A percentile compares a stretch with the other conserved stretches of the same genome.
Conservation (phyloP, 2,329 filamentous ascomycete species). For the Onygenales sp. region DNA sequence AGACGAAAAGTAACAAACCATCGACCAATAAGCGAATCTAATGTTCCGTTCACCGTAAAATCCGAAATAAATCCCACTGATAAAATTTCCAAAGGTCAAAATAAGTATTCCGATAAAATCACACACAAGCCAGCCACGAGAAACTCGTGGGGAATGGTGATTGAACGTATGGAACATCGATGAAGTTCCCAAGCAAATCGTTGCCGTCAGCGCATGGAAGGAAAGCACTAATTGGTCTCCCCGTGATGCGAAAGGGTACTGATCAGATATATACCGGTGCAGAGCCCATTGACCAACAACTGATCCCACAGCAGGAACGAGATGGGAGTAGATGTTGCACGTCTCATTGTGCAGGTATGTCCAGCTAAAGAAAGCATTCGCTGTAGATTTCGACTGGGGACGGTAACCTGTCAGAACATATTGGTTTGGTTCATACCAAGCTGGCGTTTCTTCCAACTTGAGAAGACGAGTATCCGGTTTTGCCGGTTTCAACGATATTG, state of each 20-base stretch:
- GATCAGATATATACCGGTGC: background rate
- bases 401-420: slow-evolving; percentile 37
- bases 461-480: slow-evolving; percentile 14
- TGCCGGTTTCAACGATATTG: background rate
- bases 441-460: slow-evolving; percentile 28
- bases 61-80: slow-evolving; percentile 26
- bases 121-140: slow-evolving; percentile 17
- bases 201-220: slow-evolving; percentile 16
- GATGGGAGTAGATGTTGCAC: slow-evolving; percentile 36
- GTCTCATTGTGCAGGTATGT: slow-evolving; percentile 37
- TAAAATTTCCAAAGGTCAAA: slow-evolving; percentile 25
- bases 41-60: slow-evolving; percentile 25
- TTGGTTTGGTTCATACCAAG: slow-evolving; percentile 36
- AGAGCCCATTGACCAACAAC: slow-evolving; percentile 1
- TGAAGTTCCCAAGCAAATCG: slow-evolving; percentile 25
- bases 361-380: slow-evolving; percentile 31
- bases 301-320: slow-evolving; percentile 35
- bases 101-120: slow-evolving; percentile 26
- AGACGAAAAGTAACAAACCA: slow-evolving; percentile 16
- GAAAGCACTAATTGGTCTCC: slow-evolving; percentile 12
- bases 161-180: slow-evolving; percentile 25
- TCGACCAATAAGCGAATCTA: slow-evolving; percentile 24
- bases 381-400: slow-evolving; percentile 28
- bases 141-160: slow-evolving; percentile 21
- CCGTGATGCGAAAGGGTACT: background rate